phyloP scores from a whole-genome alignment of 176 grass and related monocot genomes.

The Luzula sylvatica region DNA sequence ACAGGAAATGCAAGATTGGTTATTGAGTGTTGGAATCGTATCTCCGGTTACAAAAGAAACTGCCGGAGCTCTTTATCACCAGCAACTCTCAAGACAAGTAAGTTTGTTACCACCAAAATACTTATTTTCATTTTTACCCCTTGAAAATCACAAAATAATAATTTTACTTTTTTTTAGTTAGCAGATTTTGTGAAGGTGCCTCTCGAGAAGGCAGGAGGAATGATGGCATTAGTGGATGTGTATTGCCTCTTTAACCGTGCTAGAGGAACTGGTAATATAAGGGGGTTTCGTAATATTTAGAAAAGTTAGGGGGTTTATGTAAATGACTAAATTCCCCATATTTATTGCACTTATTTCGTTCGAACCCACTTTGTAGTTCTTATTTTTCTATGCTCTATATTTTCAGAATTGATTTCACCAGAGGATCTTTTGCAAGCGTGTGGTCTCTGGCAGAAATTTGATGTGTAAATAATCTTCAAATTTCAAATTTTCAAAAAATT shows the following conservation, averaged over 20 bases:
- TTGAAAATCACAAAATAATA: neutral
- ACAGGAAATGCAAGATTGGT: conserved; percentile 99
- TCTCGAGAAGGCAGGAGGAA: conserved; percentile 85
- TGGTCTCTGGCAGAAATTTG: conserved; percentile 96
- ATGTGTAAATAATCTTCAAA: conserved; percentile 68
- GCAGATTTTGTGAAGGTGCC: conserved; percentile 84
- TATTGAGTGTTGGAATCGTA: conserved; percentile 79
- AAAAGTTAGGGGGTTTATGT: neutral
- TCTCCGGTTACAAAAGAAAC: conserved; percentile 97
- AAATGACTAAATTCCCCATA: neutral
- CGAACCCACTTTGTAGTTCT: neutral
- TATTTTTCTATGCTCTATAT: conserved; percentile 16
- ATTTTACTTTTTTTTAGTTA: conserved; percentile 39
- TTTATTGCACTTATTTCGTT: neutral
- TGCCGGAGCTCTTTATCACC: conserved; percentile 93
- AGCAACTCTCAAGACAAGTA: conserved; percentile 87
- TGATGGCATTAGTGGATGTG: conserved; percentile 85
- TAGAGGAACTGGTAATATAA: conserved; percentile 82
- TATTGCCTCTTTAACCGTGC: conserved; percentile 97
- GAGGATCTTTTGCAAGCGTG: conserved; percentile 99
- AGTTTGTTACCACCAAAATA: conserved; percentile 2
- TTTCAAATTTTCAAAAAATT: conserved; percentile 30
- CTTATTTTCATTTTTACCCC: neutral
- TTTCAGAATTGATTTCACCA: conserved; percentile 86
- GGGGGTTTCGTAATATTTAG: too few relatives aligned